These are phyloP conservation scores for Lipomyces kockii DNA, from an alignment of 805 yeast species.

Conservation along the genomic window DNA sequence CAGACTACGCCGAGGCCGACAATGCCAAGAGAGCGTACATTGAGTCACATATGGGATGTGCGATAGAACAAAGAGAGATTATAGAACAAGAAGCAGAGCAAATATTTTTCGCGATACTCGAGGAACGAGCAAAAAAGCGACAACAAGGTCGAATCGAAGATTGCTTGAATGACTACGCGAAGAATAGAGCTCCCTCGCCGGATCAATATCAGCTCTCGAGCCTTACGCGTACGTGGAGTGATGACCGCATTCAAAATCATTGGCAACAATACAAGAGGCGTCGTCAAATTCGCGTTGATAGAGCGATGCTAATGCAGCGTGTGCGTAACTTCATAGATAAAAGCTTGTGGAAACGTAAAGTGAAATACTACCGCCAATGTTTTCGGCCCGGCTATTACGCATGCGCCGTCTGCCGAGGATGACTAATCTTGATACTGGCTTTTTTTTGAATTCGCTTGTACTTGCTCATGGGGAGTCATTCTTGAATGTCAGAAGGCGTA, in stretches of 20 bases:
- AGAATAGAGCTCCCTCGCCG: slow-evolving; percentile 11
- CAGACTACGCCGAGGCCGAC: slow-evolving; percentile 7
- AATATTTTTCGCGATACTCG: background rate
- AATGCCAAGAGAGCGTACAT: background rate
- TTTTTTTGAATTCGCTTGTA: background rate
- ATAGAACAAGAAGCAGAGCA: background rate
- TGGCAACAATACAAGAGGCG: slow-evolving; percentile 7
- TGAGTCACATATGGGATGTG: background rate
- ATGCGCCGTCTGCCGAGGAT: background rate
- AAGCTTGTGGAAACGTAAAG: background rate
- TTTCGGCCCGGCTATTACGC: background rate
- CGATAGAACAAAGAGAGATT: background rate
- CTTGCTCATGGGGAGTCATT: background rate
- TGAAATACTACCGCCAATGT: background rate
- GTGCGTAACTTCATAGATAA: background rate
- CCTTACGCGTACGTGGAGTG: slow-evolving; percentile 11
- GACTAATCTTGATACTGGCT: background rate
- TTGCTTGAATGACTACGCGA: slow-evolving; percentile 3
- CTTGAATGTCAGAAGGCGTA: background rate
- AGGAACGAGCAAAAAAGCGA: background rate
- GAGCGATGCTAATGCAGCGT: background rate
- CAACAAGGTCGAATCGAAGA: background rate
- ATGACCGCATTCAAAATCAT: slow-evolving; percentile 16
- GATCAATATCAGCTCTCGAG: slow-evolving; percentile 14
- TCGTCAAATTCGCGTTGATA: background rate